A percentile compares a stretch with the other conserved stretches of the same genome.
These are phyloP conservation scores for Pythium periplocum DNA, from an alignment of 352 stramenopile genomes.

Conservation along the genomic window DNA sequence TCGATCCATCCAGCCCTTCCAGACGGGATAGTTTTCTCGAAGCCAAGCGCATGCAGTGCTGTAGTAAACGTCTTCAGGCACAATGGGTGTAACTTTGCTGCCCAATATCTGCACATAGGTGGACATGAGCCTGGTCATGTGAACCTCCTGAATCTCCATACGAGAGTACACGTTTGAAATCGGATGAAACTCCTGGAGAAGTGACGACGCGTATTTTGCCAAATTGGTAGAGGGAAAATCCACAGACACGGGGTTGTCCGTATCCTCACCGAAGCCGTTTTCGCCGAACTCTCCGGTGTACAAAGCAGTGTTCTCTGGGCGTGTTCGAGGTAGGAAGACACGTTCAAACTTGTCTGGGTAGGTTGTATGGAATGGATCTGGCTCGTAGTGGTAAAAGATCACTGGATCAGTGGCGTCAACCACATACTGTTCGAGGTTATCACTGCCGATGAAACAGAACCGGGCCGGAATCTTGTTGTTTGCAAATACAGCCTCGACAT, in stretches of 20 bases:
- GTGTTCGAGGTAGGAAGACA: constrained; percentile 30
- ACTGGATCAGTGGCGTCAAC: constrained; percentile 25
- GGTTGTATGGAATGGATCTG: constrained; percentile 32
- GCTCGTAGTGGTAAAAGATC: constrained; percentile 48
- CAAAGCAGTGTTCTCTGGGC: constrained; percentile 15
- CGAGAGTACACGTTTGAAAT: constrained; percentile 4
- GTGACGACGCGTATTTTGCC: constrained; percentile 25
- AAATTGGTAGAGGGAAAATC: constrained; percentile 35
- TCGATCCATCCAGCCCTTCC: constrained; percentile 31
- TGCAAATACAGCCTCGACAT: constrained; percentile 29
- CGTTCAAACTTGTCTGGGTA: constrained; percentile 24
- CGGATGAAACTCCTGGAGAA: constrained; percentile 9
- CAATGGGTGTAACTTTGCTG: not conserved
- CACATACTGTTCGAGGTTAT: constrained; percentile 16
- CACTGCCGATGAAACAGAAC: constrained; percentile 36
- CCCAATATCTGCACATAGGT: constrained; percentile 2
- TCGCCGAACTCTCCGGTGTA: constrained; percentile 37
- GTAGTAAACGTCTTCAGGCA: constrained; percentile 22
- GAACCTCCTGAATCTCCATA: constrained; percentile 8
- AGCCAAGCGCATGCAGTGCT: constrained; percentile 36
- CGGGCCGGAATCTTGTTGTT: constrained; percentile 38
- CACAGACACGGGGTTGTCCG: constrained; percentile 30
- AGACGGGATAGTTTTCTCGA: constrained; percentile 31
- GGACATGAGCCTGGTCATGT: constrained; percentile 16
- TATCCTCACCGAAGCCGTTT: constrained; percentile 36